These are phyloP conservation scores for Seiridium cupressi DNA, from an alignment of 2,329 filamentous ascomycete species.

Conservation along the genomic window DNA sequence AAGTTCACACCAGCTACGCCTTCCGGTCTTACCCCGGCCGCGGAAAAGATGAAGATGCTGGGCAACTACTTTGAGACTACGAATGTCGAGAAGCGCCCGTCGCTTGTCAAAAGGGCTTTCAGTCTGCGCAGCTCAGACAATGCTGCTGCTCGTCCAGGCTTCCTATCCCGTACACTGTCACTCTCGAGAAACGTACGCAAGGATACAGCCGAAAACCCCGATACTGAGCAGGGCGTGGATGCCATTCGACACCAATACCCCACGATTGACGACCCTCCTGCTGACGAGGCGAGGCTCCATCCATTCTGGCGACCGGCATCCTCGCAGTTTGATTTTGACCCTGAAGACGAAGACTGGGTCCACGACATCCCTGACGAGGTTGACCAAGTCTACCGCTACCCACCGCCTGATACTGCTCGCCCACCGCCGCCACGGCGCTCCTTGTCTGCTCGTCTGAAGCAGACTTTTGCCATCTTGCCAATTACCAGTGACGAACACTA, in stretches of 20 bases:
- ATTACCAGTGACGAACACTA: conserved; percentile 39
- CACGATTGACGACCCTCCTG: conserved; percentile 41
- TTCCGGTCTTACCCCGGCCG: conserved; percentile 54
- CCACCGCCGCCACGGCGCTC: conserved; percentile 40
- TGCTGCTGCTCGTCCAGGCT: conserved; percentile 37
- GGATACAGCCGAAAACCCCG: conserved; percentile 23
- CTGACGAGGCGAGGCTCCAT: conserved; percentile 55
- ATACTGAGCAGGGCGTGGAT: conserved; percentile 24
- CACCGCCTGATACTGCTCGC: conserved; percentile 45
- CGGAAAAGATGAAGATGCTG: conserved; percentile 49
- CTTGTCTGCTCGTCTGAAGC: conserved; percentile 52
- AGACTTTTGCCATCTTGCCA: conserved; percentile 61
- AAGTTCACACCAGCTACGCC: conserved; percentile 64
- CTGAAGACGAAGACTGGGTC: conserved; percentile 24
- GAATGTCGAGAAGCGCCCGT: conserved; percentile 40
- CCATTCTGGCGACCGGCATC: conserved; percentile 61
- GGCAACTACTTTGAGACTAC: conserved; percentile 54
- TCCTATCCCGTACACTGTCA: conserved; percentile 53
- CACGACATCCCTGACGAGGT: conserved; percentile 29
- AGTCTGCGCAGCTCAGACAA: conserved; percentile 47
- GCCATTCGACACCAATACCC: conserved; percentile 34
- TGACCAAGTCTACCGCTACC: conserved; percentile 42
- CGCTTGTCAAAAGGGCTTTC: conserved; percentile 53
- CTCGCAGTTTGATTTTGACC: conserved; percentile 29
- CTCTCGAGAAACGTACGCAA: conserved; percentile 41